Evolutionary conservation across 2,329 filamentous ascomycete species (phyloP), one percentile per base, ranked within the genome.

Genomic region (Ploettnerulaceae sp.): DNA sequence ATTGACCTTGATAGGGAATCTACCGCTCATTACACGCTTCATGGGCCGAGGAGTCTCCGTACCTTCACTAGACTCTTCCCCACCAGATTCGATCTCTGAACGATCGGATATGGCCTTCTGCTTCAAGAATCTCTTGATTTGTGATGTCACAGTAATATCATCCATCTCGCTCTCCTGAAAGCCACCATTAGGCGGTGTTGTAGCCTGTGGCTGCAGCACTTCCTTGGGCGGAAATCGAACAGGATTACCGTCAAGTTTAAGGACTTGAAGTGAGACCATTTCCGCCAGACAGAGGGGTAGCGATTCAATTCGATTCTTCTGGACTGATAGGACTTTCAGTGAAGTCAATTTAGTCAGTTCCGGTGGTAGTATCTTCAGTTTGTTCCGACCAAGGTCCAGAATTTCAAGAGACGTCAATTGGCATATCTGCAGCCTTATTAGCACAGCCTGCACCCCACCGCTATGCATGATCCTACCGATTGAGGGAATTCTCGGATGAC

Each of bases 171-270:
- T 78, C 51, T 80, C 79, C 33, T 72, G 56, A 11, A 70, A 66
- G 2, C 71, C 71, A 28, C 80, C 76, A 55, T 78, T 77, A 1
- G 77, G 72, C 14, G 76, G 75, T 38, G 71, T 79, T 31, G 68
- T 68, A 14, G 73, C 71, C 58, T 76, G 74, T 8, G 78, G 69
- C 56, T 83, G 79, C 20, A 89, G 65, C 11, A 84, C 73, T 55
- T 85, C 81, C 57, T 76, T 79, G 12, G 87, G 84, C 3, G 89
- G 89, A 58, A 91, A 91, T 48, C 76, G 78, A 48, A 96, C 77
- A 7, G 87, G 87, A 58, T 96, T 96, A 35, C 89, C 89, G 48
- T 91, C 86, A 26, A 96, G 79, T 66, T 95, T 95, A 47, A 97
- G 74, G 55, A 94, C 86, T 63, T 91, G 87, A 49, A 97, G 70